These are phyloP conservation scores for Mucor piriformis DNA, from an alignment of 371 early-diverging fungal species.

Conservation along the genomic window DNA sequence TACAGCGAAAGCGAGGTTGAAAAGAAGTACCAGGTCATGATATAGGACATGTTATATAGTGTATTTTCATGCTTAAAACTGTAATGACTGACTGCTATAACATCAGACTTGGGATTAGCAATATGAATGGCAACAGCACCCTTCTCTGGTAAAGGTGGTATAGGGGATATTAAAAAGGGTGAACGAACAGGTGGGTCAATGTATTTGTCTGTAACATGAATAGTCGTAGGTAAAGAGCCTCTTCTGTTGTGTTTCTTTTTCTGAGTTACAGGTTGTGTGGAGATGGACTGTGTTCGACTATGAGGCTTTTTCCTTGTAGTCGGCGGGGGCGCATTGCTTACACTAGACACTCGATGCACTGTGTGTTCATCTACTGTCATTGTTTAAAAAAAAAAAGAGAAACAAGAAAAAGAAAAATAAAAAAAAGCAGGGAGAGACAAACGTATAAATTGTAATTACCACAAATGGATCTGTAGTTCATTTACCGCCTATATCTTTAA, in stretches of 20 bases:
- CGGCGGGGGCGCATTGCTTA: background rate
- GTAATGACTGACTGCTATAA: constrained; percentile 11
- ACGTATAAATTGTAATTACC: too few species aligned
- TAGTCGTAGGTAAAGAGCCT: constrained; percentile 26
- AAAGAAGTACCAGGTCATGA: constrained; percentile 60
- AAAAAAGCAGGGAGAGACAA: too few species aligned
- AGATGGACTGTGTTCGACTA: constrained; percentile 29
- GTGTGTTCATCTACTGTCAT: background rate
- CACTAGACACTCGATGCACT: background rate
- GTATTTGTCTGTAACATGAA: constrained; percentile 11
- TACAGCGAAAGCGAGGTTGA: constrained; percentile 79
- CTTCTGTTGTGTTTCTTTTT: constrained; percentile 22
- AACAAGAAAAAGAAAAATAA: too few species aligned
- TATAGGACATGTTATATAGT: constrained; percentile 41
- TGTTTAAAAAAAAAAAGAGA: background rate
- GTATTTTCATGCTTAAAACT: constrained; percentile 21
- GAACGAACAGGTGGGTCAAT: constrained; percentile 10
- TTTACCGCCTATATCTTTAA: too few species aligned
- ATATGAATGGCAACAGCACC: constrained; percentile 31
- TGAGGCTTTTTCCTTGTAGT: constrained; percentile 15
- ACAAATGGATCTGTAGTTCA: too few species aligned
- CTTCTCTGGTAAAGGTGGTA: constrained; percentile 28
- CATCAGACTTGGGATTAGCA: constrained; percentile 25
- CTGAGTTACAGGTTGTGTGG: constrained; percentile 24
- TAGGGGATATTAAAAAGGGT: constrained; percentile 16